A percentile compares a stretch with the other conserved stretches of the same genome.
Evolutionary conservation across 176 grass and related monocot genomes (phyloP).

Genomic region (Saccharum spontaneum): DNA sequence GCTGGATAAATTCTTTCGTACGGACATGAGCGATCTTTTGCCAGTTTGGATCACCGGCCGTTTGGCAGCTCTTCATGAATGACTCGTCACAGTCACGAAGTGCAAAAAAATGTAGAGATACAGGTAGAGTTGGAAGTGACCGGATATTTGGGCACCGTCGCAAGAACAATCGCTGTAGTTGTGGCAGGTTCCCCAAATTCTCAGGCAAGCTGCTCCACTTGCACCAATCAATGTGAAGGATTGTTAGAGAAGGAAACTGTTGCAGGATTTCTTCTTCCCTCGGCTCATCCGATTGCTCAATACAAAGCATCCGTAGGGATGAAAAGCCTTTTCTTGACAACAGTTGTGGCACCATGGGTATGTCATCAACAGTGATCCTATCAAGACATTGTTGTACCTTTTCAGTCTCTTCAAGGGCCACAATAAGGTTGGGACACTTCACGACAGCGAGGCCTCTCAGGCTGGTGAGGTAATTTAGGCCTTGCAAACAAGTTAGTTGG

Average conservation of each 20-base stretch:
- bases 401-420: neutral
- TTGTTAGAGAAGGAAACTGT: neutral
- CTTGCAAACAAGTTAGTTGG: neutral
- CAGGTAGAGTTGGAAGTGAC: neutral
- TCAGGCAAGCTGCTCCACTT: neutral
- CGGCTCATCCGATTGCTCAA: neutral
- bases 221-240: neutral
- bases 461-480: neutral
- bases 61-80: neutral
- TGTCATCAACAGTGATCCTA: neutral
- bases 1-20: neutral
- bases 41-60: neutral
- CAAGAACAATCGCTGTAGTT: neutral
- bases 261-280: neutral
- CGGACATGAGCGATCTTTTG: neutral
- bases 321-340: neutral
- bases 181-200: neutral
- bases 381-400: neutral
- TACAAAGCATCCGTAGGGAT: neutral
- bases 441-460: neutral
- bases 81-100: neutral
- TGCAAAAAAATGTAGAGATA: neutral
- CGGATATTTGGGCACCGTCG: neutral
- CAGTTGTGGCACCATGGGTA: neutral
- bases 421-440: neutral